Evolutionary conservation across 306 rosid genomes (phyloP).

Genomic region (Comarum palustre): DNA sequence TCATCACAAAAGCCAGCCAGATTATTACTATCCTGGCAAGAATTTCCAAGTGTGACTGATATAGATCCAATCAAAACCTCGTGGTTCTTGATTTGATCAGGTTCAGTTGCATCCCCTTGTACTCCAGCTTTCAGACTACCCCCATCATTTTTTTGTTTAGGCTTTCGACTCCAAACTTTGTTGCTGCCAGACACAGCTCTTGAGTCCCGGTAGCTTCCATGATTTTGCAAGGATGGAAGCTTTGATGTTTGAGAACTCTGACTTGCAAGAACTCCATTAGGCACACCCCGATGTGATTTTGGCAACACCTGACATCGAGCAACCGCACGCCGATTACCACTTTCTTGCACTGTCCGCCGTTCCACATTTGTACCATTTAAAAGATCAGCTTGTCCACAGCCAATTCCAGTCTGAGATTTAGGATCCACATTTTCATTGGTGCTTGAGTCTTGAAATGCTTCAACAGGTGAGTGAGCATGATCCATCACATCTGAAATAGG

Average conservation of each 20-base stretch:
- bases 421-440: conserved; percentile 36
- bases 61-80: conserved; percentile 85
- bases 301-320: conserved; percentile 41
- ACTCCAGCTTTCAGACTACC: conserved; percentile 33
- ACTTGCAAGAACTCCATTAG: conserved; percentile 35
- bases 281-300: conserved; percentile 38
- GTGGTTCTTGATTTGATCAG: conserved; percentile 40
- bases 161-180: conserved; percentile 63
- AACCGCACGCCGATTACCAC: conserved; percentile 27
- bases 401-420: conserved; percentile 31
- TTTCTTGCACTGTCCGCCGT: conserved; percentile 31
- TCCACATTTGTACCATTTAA: conserved; percentile 42
- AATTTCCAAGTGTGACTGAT: conserved; percentile 51
- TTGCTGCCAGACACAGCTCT: conserved; percentile 37
- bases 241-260: conserved; percentile 48
- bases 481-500: conserved; percentile 33
- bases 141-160: conserved; percentile 49
- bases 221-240: conserved; percentile 37
- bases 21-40: conserved; percentile 37
- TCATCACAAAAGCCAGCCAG: conserved; percentile 36
- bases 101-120: conserved; percentile 35
- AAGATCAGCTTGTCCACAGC: conserved; percentile 25
- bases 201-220: conserved; percentile 41
- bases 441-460: conserved; percentile 33
- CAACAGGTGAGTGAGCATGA: conserved; percentile 31